Base-by-base conservation (phyloP, 2,329 filamentous ascomycete genomes). In the Zymoseptoria pseudotritici region DNA sequence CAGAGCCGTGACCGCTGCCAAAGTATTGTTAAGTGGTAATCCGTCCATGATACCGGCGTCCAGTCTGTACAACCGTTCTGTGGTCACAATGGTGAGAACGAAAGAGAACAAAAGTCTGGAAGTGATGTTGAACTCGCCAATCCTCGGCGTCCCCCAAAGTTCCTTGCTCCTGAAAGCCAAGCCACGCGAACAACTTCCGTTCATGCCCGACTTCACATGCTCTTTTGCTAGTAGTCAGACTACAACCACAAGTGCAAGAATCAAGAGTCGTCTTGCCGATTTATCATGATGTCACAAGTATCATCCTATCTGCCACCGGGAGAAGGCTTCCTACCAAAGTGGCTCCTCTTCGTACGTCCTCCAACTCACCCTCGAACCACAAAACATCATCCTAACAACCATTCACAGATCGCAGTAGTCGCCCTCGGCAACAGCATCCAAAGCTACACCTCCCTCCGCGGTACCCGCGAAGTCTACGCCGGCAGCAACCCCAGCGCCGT, bases 381-480 rank as follows among this genome's bases (percentile, higher is more conserved):
- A 56, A 36, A 42, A 10, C 22, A 56, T 20, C 42, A 53, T 54
- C 58, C 62, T 56, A 10, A 56, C 51, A 56, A 29, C 31, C 8
- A 26, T 13, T 3, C 54, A 24, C 65, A 97, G 93, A 83, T 96
- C 72, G 91, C 91, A 59, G 72, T 91, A 59, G 83, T 95, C 59
- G 91, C 93, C 29, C 81, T 94, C 61, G 87, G 85, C 70, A 99
- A 99, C 80, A 88, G 86, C 42, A 73, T 95, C 53, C 92, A 97
- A 79, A 86, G 89, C 72, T 95, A 96, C 77, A 70, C 79, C 42
- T 95, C 91, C 19, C 82, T 92, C 3, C 81, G 86, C 74, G 95
- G 90, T 77, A 91, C 91, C 7, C 85, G 87, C n/a, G 88, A 90
- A 73, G 84, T 97, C 71, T 99, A 97, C 80, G 85, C 87, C 67